These are phyloP conservation scores for Cryptosporidium tyzzeri DNA, from an alignment of 169 alveolate species.

Conservation along the genomic window DNA sequence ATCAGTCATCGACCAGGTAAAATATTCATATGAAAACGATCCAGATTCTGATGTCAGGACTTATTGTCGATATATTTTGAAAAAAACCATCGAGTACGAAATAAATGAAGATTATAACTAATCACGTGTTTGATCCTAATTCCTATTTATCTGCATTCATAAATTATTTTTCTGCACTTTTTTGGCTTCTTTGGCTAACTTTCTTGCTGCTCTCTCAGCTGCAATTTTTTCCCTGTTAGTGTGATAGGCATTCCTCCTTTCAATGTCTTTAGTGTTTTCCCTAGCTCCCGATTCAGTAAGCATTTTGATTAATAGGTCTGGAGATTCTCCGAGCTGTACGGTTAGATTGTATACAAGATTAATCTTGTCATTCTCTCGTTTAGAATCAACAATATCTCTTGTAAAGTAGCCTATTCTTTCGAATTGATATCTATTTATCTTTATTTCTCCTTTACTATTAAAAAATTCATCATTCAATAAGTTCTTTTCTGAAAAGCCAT, in stretches of 20 bases:
- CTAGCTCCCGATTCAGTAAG: constrained; percentile 46
- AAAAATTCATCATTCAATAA: constrained; percentile 20
- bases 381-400: constrained; percentile 58
- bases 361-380: not conserved
- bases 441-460: constrained; percentile 78
- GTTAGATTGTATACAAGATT: constrained; percentile 37
- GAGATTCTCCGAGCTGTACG: constrained; percentile 55
- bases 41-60: constrained; percentile 19
- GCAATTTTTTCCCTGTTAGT: constrained; percentile 51
- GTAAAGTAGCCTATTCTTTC: constrained; percentile 90
- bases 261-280: constrained; percentile 28
- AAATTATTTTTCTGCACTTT: not conserved
- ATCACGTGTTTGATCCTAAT: not conserved
- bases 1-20: constrained; percentile 28
- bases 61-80: constrained; percentile 12
- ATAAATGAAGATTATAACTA: not conserved
- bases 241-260: constrained; percentile 43
- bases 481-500: constrained; percentile 38
- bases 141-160: not conserved
- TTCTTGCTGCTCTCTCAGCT: constrained; percentile 59
- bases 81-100: not conserved
- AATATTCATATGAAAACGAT: constrained; percentile 30
- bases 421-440: constrained; percentile 86
- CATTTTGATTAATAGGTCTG: constrained; percentile 40
- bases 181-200: constrained; percentile 3